phyloP scores from a whole-genome alignment of 345 rosid genomes.

The Boechera divaricarpa region DNA sequence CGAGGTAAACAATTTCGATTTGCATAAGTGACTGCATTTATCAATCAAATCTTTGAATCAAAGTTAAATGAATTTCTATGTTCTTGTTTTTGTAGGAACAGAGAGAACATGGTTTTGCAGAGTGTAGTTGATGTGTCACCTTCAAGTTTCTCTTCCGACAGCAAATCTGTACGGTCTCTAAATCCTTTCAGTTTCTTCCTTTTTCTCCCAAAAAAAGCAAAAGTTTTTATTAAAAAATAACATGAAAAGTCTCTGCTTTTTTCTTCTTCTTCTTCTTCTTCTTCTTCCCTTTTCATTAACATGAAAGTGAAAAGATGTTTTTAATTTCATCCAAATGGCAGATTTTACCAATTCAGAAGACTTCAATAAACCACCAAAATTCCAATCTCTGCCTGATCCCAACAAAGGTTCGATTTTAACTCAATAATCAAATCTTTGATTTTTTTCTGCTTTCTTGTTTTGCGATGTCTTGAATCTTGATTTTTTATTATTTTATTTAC shows the following conservation, averaged over 20 bases:
- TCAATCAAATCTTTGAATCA: background rate
- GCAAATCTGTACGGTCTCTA: constrained; percentile 54
- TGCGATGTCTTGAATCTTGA: background rate
- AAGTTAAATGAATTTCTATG: background rate
- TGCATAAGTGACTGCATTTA: background rate
- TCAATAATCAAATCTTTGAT: constrained; percentile 9
- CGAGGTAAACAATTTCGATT: constrained; percentile 46
- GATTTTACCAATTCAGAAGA: constrained; percentile 55
- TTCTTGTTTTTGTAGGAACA: constrained; percentile 22
- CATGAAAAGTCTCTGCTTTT: constrained; percentile 6
- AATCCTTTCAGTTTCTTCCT: constrained; percentile 4
- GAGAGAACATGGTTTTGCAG: constrained; percentile 48
- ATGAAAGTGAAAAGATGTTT: constrained; percentile 4
- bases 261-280: background rate
- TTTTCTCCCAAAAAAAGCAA: constrained; percentile 3
- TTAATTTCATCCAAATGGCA: constrained; percentile 31
- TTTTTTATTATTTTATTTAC: constrained; percentile 10
- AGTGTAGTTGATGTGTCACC: constrained; percentile 49
- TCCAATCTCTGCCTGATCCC: constrained; percentile 32
- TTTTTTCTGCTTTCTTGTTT: constrained; percentile 1
- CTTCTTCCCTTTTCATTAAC: constrained; percentile 9
- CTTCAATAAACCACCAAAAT: constrained; percentile 37
- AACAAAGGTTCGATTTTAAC: constrained; percentile 34
- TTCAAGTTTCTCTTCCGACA: constrained; percentile 51
- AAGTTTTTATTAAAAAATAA: background rate